Conservation (phyloP, 202 grass and related monocot species). For the Zizania palustris region DNA sequence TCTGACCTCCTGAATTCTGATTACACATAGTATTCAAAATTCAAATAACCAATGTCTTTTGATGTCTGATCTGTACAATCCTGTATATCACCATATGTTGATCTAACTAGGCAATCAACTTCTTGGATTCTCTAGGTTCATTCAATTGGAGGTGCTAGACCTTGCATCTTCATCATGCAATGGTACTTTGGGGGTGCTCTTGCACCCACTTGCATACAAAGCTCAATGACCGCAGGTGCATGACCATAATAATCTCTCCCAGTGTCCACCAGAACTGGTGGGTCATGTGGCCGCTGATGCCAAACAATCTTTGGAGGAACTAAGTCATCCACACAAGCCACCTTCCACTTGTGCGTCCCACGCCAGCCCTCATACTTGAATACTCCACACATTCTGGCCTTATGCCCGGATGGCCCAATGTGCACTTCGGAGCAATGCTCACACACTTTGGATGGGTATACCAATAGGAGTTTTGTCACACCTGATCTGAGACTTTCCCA, state of each 20-base stretch:
- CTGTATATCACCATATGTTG: neutral
- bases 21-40: neutral
- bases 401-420: slow-evolving; percentile 76
- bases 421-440: slow-evolving; percentile 84
- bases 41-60: neutral
- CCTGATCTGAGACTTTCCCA: slow-evolving; percentile 83
- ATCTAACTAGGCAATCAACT: slow-evolving; percentile 11
- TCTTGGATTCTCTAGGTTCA: neutral
- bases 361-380: slow-evolving; percentile 81
- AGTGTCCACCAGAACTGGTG: slow-evolving; percentile 54
- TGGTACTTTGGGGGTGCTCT: slow-evolving; percentile 59
- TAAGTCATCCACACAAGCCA: slow-evolving; percentile 69
- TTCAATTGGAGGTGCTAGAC: slow-evolving; percentile 53
- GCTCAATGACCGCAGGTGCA: slow-evolving; percentile 79
- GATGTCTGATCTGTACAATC: slow-evolving; percentile 31
- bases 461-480: slow-evolving; percentile 77
- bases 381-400: slow-evolving; percentile 82
- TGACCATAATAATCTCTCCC: slow-evolving; percentile 81
- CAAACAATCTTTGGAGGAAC: slow-evolving; percentile 83
- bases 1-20: slow-evolving; percentile 3
- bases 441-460: slow-evolving; percentile 89
- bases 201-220: slow-evolving; percentile 75
- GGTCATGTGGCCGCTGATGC: slow-evolving; percentile 88
- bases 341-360: slow-evolving; percentile 82
- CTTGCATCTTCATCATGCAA: slow-evolving; percentile 84